Base-by-base conservation (phyloP, 1,284 basidiomycete species). In the Naganishia sp. region DNA sequence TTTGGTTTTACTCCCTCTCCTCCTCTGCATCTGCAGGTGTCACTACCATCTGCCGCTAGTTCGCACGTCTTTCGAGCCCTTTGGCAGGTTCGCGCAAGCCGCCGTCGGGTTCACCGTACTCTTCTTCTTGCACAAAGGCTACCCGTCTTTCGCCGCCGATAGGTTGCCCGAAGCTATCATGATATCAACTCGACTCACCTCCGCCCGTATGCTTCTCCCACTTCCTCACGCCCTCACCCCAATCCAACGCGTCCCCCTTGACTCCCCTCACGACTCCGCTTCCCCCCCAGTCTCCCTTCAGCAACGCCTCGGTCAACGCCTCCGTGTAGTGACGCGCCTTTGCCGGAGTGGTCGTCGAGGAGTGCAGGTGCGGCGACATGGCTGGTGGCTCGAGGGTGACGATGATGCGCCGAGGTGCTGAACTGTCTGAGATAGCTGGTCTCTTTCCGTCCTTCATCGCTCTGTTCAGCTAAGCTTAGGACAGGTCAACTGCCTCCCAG, bases 181-280 rank as follows among this genome's bases (percentile, higher is more conserved):
- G 13, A 13, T 39, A 3, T 39, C 13, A 10, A 6, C 13, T 10
- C 36, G 23, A 81, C 79, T 75, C 70, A 78, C 77, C 74, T n/a
- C 77, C 77, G 9, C 77, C 77, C 66, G 88, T 89, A 73, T 94
- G 92, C 74, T 94, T 94, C 73, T 89, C 88, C 83, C 92, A 93
- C 77, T 95, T 94, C 71, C 90, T 84, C 31, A 93, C 80, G 18
- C 93, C 84, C 72, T 92, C 89, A 2, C 84, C 82, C 92, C 92
- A 94, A 13, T 86, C 82, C 36, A 94, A 77, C 9, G 78, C 73
- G 0, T 75, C 71, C 18, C 85, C 87, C 55, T 86, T 86, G 13
- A 84, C 84, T 0, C 85, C 82, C 69, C 84, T 87, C 2, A 86
- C 89, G 0, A 90, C 89, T 36, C 76, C 69, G 6, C 70, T 54